Evolutionary conservation across 1,284 basidiomycete species (phyloP), one percentile per base, ranked within the genome.

Genomic region (Grifola frondosa): DNA sequence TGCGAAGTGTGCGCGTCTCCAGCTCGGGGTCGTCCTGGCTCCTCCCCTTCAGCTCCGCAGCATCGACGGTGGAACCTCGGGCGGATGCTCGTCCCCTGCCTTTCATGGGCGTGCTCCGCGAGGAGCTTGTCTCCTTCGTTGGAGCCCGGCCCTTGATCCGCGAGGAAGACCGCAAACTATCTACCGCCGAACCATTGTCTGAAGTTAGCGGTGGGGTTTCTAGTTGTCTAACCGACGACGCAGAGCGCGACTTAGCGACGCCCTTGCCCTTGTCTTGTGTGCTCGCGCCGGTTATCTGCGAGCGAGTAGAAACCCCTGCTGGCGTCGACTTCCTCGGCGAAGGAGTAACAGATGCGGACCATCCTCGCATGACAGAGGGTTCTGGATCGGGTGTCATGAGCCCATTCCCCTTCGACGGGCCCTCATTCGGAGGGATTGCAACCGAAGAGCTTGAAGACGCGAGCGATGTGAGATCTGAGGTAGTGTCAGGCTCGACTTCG

Each of bases 271-370:
- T 43, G 34, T 22, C 47, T 26, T 40, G 32, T 31, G 30, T 30
- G 38, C 21, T 34, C 2, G 55, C 59, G 21, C 53, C 50, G 21
- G 69, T 69, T 56, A 77, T 81, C 62, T 81, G 81, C 10, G 70
- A 68, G 45, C 82, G 80, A 29, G 80, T 78, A 20, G 78, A 70
- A 41, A 82, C 81, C 12, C 46, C 40, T 5, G 54, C 37, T n/a
- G 59, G 51, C 16, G 60, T 55, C 19, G 54, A 50, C 29, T 45
- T 54, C 8, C 51, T 46, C 6, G 49, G 52, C 5, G 54, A 48
- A 17, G 56, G 51, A 5, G 44, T 46, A 3, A 37, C 48, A 11
- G 50, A 55, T 10, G 35, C 37, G 11, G 48, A 19, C 29, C 51
- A 41, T 16, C 45, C 45, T 33, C 46, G 38, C 13, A 53, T 39